A percentile compares a stretch with the other conserved stretches of the same genome.
Conservation (phyloP, 164 flowering plant genomes). For the Vitis amurensis region DNA sequence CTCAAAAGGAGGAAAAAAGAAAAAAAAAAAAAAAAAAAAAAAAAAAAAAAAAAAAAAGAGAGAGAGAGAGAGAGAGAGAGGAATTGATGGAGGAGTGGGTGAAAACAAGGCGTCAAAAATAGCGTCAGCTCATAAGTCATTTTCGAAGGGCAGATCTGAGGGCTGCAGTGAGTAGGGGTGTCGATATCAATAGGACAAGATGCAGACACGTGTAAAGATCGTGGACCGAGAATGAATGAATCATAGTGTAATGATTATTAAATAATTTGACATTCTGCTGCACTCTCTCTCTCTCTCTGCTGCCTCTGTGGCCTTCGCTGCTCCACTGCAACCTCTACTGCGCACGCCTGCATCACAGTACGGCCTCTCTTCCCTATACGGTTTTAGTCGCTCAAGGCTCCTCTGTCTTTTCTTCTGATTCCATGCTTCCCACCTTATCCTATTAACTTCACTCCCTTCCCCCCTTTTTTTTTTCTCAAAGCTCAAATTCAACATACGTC, state of each 20-base stretch:
- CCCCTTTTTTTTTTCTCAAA: too few relatives aligned
- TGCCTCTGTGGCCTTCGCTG: too few relatives aligned
- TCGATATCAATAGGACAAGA: conserved; percentile 16
- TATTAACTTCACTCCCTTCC: too few relatives aligned
- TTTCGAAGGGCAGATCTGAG: conserved; percentile 22
- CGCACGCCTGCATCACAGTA: too few relatives aligned
- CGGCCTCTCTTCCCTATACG: too few relatives aligned
- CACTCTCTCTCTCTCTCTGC: not conserved
- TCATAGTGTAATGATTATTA: conserved; percentile 54
- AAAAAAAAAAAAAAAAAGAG: not conserved
- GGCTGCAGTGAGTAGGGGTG: conserved; percentile 6
- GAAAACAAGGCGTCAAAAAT: conserved; percentile 33
- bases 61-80: not conserved
- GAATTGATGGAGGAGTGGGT: conserved; percentile 2
- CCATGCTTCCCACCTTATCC: too few relatives aligned
- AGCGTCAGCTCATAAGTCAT: conserved; percentile 26
- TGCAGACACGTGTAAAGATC: conserved; percentile 32
- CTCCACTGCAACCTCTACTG: too few relatives aligned
- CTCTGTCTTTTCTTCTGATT: too few relatives aligned
- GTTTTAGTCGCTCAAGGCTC: too few relatives aligned
- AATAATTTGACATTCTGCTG: conserved; percentile 51
- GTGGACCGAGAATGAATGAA: conserved; percentile 26
- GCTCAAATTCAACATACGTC: too few relatives aligned
- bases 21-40: not conserved
- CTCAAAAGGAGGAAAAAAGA: conserved; percentile 5